Evolutionary conservation across 73 alveolate species (phyloP).

Genomic region (Paramecium bursaria): DNA sequence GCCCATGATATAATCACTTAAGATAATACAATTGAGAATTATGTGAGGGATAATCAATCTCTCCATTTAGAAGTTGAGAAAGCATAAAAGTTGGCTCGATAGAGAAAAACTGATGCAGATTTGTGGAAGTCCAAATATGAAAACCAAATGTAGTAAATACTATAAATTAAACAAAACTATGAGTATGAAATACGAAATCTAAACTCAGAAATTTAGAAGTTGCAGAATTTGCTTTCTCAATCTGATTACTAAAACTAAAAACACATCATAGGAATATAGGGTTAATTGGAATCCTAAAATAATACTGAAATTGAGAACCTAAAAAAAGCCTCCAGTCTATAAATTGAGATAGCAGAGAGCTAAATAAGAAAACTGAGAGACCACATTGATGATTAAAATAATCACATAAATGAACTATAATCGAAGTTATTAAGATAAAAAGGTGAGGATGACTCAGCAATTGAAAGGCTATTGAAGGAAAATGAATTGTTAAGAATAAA

Average conservation of each 20-base stretch:
- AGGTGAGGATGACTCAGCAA: constrained; percentile 39
- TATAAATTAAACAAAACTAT: constrained; percentile 46
- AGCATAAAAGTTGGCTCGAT: constrained; percentile 9
- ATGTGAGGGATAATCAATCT: constrained; percentile 11
- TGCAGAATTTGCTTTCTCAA: background rate
- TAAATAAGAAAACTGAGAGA: constrained; percentile 51
- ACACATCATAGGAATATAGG: constrained; percentile 18
- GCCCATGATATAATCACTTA: constrained; percentile 50
- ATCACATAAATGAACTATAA: constrained; percentile 39
- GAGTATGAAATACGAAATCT: constrained; percentile 42
- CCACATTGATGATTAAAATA: constrained; percentile 53
- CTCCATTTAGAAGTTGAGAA: constrained; percentile 31
- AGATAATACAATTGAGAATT: constrained; percentile 18
- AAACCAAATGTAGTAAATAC: constrained; percentile 25
- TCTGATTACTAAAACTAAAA: constrained; percentile 40
- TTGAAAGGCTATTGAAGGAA: constrained; percentile 40
- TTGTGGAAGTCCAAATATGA: constrained; percentile 61
- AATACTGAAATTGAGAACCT: constrained; percentile 48
- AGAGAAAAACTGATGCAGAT: constrained; percentile 57
- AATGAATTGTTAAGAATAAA: constrained; percentile 51
- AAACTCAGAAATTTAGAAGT: constrained; percentile 27
- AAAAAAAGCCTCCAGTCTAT: constrained; percentile 29
- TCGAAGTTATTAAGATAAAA: constrained; percentile 25
- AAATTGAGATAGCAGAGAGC: constrained; percentile 53
- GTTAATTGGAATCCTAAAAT: constrained; percentile 30